Base-by-base conservation (phyloP, 805 yeast genomes). In the Pichia insulana region DNA sequence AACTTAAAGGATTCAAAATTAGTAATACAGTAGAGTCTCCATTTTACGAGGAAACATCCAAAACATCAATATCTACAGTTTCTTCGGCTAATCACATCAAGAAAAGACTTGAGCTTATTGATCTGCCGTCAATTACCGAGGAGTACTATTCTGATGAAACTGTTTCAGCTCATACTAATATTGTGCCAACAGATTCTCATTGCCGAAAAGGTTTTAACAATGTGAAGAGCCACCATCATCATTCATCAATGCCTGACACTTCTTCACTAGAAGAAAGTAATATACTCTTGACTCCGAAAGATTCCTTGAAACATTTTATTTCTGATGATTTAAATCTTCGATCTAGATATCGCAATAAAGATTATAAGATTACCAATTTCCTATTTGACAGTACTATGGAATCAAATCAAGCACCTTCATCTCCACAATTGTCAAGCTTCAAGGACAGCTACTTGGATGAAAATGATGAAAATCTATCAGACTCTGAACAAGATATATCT, bases 241-340 rank as follows among this genome's bases (percentile, higher is more conserved):
- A 48, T 39, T 37, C 28, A 13, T 57, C 60, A 4, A 36, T 55
- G 22, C 61, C 60, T 4, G 59, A 54, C 19, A 48, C 52, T 9
- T 46, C 50, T 11, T 40, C 47, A 4, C 6, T 46, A 3, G 43
- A 34, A 9, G 30, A 27, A 6, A 25, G n/a, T 10, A 16, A 22
- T 20, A 16, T 25, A 16, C 15, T 25, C 3, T 22, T 15, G 2
- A 49, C 46, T 1, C 32, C 34, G 15, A 54, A 46, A 30, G 54
- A 48, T 28, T 33, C 37, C 8, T 44, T 62, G n/a, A 44, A 62
- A 37, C 65, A 61, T 43, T 58, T 57, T 44, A 53, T 49, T 11
- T 61, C 65, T 1, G 50, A 53, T 43, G 64, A 60, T 35, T 56
- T 60, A 1, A 64, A 58, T 6, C 45, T 61, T 36, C 37, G 39